Evolutionary conservation across 768 basidiomycete genomes (phyloP), one percentile per base, ranked within the genome.

Genomic region (Mycena indigotica): DNA sequence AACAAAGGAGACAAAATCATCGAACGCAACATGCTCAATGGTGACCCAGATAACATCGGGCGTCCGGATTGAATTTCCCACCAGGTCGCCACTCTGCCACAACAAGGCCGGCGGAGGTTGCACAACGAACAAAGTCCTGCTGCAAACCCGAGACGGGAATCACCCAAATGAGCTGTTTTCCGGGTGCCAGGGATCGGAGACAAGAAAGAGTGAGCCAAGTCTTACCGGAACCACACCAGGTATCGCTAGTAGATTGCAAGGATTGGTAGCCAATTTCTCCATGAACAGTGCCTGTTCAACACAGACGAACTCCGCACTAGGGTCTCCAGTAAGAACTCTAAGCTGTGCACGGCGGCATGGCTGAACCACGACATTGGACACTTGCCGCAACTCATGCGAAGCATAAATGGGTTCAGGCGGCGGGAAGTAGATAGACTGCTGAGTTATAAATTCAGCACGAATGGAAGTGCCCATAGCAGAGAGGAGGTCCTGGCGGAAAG

Each of bases 181-280:
- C 40, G 4, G 10, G 25, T 6, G 52, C 52, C 3, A 44, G 40
- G 21, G 25, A 12, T 15, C 2, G 24, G 25, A 53, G n/a, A 10
- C 19, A 32, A 28, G 52, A 25, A 17, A 53, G 39, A 15, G 52
- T 53, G 16, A 53, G 16, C 40, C 40, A 44, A 16, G 52, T 53
- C 52, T 53, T 53, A 17, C 52, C 52, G 23, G 41, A 28, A 25
- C 52, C 52, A 23, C 52, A 53, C n/a, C 40, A 26, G 45, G 52
- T 39, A 53, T 53, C 4, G 52, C 40, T 4, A 53, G 28, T 1
- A 53, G 39, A 28, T 53, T 53, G 23, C 26, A 44, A n/a, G 23
- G 28, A 41, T 24, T 44, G 16, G 40, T 53, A 29, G 25, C 26
- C 24, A 53, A 41, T 29, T 45, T 41, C 19, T 53, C 52, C 10